Evolutionary conservation across 2,329 filamentous ascomycete species (phyloP), one percentile per base, ranked within the genome.

Genomic region (Xylaria sp.): DNA sequence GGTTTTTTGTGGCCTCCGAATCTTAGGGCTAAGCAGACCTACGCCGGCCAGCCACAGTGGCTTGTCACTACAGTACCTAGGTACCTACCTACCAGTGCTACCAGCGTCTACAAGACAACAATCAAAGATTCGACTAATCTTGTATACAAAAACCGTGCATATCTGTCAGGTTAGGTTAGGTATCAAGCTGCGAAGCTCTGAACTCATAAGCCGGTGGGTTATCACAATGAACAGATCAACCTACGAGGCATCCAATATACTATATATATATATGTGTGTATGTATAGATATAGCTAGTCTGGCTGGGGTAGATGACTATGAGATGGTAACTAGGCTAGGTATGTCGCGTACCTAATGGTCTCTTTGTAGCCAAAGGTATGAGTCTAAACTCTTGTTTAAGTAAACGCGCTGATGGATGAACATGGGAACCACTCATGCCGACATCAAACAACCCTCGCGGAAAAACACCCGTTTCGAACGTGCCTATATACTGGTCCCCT

Each of bases 21-120:
- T 65, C 72, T 76, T 76, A 76, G 75, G 75, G 75, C 73, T 76
- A 72, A 61, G 66, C 73, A 72, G 55, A 76, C 75, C 75, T 76
- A 76, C 36, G 18, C 20, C 28, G 63, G 66, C 66, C 28, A 67
- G 66, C 66, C 66, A 68, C 66, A 41, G 66, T 68, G 66, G 66
- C 66, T 65, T 60, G 41, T 5, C 6, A 18, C 8, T 52, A 56
- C 15, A n/a, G 4, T 45, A 46, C 12, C 20, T 41, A n/a, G 25
- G 53, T 55, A 56, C 6, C 7, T 30, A 6, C 28, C 28, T 4
- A 30, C 28, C 28, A 30, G 13, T 41, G 9, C 32, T 18, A 39
- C 36, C 13, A 34, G 32, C 28, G 28, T 6, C 28, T 30, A 30
- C 28, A 30, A 34, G 6, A 10, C 7, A 34, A 34, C 32, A 34